Evolutionary conservation across 805 yeast species (phyloP).

Genomic region (Kuraishia hungarica): DNA sequence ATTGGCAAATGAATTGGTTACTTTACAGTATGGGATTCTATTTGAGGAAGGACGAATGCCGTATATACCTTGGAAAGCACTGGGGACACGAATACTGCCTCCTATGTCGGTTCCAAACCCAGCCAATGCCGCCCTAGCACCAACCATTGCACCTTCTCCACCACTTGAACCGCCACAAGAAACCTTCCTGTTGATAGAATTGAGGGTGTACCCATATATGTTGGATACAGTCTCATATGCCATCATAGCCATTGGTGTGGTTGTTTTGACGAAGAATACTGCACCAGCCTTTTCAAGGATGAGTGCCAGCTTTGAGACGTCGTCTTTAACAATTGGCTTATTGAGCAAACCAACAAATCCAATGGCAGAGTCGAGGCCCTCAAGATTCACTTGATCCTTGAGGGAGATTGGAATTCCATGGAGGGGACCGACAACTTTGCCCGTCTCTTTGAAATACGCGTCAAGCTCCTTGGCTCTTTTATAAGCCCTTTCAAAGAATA

Average conservation of each 20-base stretch:
- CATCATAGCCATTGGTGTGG: conserved; percentile 52
- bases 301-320: conserved; percentile 12
- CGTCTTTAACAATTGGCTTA: conserved; percentile 1
- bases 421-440: conserved; percentile 12
- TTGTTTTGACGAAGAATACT: conserved; percentile 44
- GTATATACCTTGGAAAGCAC: conserved; percentile 46
- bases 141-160: conserved; percentile 56
- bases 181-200: conserved; percentile 40
- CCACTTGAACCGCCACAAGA: conserved; percentile 61
- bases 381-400: conserved; percentile 36
- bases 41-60: conserved; percentile 44
- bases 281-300: conserved; percentile 15
- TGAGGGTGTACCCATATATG: conserved; percentile 41
- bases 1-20: conserved; percentile 32
- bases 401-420: conserved; percentile 34
- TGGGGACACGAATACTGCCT: conserved; percentile 53
- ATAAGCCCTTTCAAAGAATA: conserved; percentile 15
- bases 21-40: conserved; percentile 24
- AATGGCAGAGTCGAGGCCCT: conserved; percentile 22
- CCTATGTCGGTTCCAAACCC: conserved; percentile 64
- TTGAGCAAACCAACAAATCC: conserved; percentile 10
- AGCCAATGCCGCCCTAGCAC: conserved; percentile 44
- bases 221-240: conserved; percentile 46
- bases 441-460: conserved; percentile 6
- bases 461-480: conserved; percentile 14